phyloP scores from a whole-genome alignment of 1,284 basidiomycete genomes.

The Sparassis latifolia region DNA sequence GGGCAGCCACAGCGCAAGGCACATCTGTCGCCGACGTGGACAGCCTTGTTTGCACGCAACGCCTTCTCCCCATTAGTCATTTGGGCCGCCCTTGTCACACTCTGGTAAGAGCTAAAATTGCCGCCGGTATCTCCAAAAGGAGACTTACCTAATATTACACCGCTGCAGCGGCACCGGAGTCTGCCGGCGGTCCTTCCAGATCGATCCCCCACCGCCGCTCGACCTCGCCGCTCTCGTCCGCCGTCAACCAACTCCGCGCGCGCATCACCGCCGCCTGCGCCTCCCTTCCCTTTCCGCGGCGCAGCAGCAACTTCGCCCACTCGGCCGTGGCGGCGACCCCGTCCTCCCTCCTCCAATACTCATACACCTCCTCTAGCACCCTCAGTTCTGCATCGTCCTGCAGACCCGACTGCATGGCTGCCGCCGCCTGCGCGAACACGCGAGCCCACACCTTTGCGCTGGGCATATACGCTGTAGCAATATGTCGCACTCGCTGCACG shows the following conservation, averaged over 20 bases:
- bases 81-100: too few species aligned
- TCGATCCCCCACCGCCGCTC: conserved; percentile 17
- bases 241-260: conserved; percentile 15
- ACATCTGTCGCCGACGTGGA: too few species aligned
- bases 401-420: conserved; percentile 1
- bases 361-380: conserved; percentile 34
- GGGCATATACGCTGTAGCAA: conserved; percentile 36
- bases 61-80: too few species aligned
- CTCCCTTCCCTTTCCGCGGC: conserved; percentile 29
- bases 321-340: conserved; percentile 31
- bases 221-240: conserved; percentile 14
- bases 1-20: too few species aligned
- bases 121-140: too few species aligned
- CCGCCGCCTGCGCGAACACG: conserved; percentile 30
- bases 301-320: conserved; percentile 43
- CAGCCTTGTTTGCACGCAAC: too few species aligned
- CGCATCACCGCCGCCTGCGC: conserved; percentile 18
- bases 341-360: conserved; percentile 36
- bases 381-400: conserved; percentile 10
- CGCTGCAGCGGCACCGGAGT: too few species aligned
- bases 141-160: too few species aligned
- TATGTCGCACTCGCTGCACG: conserved; percentile 32
- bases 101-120: too few species aligned
- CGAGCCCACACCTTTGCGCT: conserved; percentile 38
- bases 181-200: too few species aligned